Conservation (phyloP, 2,329 filamentous ascomycete genomes). For the Fusarium sp. region DNA sequence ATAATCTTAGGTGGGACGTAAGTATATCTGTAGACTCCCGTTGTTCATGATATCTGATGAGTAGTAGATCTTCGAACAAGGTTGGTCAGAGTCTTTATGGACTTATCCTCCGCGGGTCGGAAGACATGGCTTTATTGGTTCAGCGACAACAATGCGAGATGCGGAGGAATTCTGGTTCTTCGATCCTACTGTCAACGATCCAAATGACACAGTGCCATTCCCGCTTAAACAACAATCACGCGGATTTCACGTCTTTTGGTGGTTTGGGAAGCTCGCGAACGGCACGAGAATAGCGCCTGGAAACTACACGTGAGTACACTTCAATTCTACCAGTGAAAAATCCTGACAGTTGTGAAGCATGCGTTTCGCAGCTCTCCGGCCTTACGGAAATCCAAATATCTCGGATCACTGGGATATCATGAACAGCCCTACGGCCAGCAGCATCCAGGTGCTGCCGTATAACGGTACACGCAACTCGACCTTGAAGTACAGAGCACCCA, state of each 20-base stretch:
- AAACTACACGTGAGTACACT: conserved; percentile 54
- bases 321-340: neutral
- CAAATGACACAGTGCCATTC: conserved; percentile 54
- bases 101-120: conserved; percentile 55
- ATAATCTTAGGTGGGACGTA: conserved; percentile 53
- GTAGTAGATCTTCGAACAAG: conserved; percentile 52
- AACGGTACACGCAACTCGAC: conserved; percentile 46
- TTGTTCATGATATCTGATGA: neutral
- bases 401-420: conserved; percentile 58
- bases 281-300: conserved; percentile 55
- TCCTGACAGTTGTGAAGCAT: conserved; percentile 47
- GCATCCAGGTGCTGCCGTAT: conserved; percentile 51
- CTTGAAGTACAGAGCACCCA: conserved; percentile 22
- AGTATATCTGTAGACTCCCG: conserved; percentile 15
- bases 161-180: conserved; percentile 50
- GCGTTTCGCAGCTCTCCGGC: conserved; percentile 56
- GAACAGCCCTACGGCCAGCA: conserved; percentile 47
- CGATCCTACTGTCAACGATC: conserved; percentile 51
- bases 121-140: conserved; percentile 56
- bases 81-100: conserved; percentile 56
- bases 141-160: conserved; percentile 55
- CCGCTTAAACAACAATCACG: conserved; percentile 52
- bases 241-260: conserved; percentile 52
- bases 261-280: conserved; percentile 58
- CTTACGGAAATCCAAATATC: conserved; percentile 56